Evolutionary conservation across 1,284 basidiomycete species (phyloP), one percentile per base, ranked within the genome.

Genomic region (Takashimella tepidaria): DNA sequence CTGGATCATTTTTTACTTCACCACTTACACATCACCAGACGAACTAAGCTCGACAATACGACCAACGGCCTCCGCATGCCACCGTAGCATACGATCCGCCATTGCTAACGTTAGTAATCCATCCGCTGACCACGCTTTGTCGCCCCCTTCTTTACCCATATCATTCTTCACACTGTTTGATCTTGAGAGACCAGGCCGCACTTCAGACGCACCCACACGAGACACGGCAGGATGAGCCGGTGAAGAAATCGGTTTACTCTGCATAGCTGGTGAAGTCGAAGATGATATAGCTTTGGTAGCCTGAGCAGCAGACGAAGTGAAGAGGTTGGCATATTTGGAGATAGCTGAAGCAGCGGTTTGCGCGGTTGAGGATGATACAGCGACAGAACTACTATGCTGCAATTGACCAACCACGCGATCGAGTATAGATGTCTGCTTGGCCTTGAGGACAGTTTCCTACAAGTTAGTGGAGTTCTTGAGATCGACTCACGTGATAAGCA

Each of bases 1-100:
- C 49, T 41, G 56, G 49, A 20, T 16, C 21, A 22, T 27, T 46
- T 10, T n/a, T 21, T 21, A n/a, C 16, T 19, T 19, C 13, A 54
- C 5, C 1, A 79, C 88, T 76, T 66, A 95, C 89, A 93, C 84
- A 63, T 98, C 93, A 46, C 81, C 83, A 2, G 82, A 67, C 3
- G 84, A 75, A 64, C 85, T 92, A 24, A 98, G 78, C 73, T 96
- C 92, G 6, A 93, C 88, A 60, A 90, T 92, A 58, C 93, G 79
- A 3, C 93, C 92, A 27, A 95, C 84, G 2, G 91, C 88, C 71
- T 97, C 93, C 1, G 93, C 92, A 74, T 98, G 93, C 91, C 92
- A 96, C 70, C 85, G 89, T 19, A 97, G 77, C 84, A 97, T 92
- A 61, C 82, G 85, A 77, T 95, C 90, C 1, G 89, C 89, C 22